phyloP scores from a whole-genome alignment of 306 rosid genomes.

The Cucurbita ficifolia region DNA sequence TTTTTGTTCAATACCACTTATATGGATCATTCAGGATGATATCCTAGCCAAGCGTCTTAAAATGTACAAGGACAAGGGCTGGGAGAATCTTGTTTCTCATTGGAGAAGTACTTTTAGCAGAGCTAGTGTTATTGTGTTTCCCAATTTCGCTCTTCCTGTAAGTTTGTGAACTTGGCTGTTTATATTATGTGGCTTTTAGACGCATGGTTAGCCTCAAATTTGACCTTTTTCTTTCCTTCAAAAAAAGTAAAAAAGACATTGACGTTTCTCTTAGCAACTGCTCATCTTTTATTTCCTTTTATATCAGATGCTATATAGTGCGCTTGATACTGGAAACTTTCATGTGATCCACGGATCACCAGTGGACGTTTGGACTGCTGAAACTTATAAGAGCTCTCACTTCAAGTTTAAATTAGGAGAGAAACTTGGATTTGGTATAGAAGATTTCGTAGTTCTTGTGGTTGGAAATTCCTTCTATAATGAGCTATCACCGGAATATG shows the following conservation, averaged over 20 bases:
- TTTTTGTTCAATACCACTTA: slow-evolving; percentile 78
- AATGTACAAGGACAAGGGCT: slow-evolving; percentile 47
- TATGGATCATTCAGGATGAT: slow-evolving; percentile 93
- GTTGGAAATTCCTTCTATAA: slow-evolving; percentile 66
- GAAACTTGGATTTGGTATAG: slow-evolving; percentile 32
- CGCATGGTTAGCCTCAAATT: background rate
- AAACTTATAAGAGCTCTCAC: slow-evolving; percentile 48
- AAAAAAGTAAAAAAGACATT: background rate
- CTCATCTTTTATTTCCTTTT: background rate
- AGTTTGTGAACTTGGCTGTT: slow-evolving; percentile 11
- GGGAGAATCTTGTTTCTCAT: slow-evolving; percentile 59
- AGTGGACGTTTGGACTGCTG: slow-evolving; percentile 74
- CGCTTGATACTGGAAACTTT: slow-evolving; percentile 84
- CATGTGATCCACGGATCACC: slow-evolving; percentile 92
- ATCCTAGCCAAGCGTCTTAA: slow-evolving; percentile 63
- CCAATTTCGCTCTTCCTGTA: slow-evolving; percentile 88
- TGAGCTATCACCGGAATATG: slow-evolving; percentile 62
- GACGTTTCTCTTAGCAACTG: background rate
- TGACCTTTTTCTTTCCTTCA: background rate
- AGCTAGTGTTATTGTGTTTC: slow-evolving; percentile 71
- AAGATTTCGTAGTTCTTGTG: slow-evolving; percentile 61
- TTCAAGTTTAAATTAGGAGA: slow-evolving; percentile 46
- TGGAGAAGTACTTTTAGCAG: slow-evolving; percentile 75
- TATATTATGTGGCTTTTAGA: background rate
- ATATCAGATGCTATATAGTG: slow-evolving; percentile 73